Base-by-base conservation (phyloP, 2,329 filamentous ascomycete species). In the Phyllosticta citriasiana region DNA sequence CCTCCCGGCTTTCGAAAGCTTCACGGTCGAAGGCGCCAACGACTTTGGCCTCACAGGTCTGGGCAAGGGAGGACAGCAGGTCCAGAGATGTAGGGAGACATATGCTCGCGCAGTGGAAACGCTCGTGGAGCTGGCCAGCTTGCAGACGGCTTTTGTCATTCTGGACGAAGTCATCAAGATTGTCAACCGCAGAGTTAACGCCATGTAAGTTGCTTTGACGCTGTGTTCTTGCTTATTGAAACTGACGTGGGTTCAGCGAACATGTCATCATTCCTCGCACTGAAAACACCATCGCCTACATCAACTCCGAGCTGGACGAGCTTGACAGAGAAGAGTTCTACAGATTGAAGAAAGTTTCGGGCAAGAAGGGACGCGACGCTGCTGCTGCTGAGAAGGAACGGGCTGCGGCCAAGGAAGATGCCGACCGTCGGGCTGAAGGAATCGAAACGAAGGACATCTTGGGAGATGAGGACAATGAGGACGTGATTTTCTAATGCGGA, bases 221-320 rank as follows among this genome's bases (percentile, higher is more conserved):
- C 27, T 30, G 12, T 35, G 16, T 14, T 24, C 27, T 25, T 19
- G 6, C 2, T 10, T 24, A 50, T 35, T 24, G 55, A 58, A 22
- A 47, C 70, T 72, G 57, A 72, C 64, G 22, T 2, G 12, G 14
- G 35, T 53, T 19, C 66, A 88, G 85, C 70, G 89, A 94, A 76
- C 89, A 95, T 74, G 90, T 99, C 68, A 97, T 99, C 68, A 99
- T 99, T 69, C 94, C 94, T 12, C 84, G 94, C 66, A 99, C 94
- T 14, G 94, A 99, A 74, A 99, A 97, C 71, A 99, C 94, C n/a
- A 99, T 99, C 80, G 97, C 96, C 78, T 99, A 97, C 72, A 97
- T 97, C 82, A 97, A 97, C 78, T 96, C 93, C 0, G 94, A 99
- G 74, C 84, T 99, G 16, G 94, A 99, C 72, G 94, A 99, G 77